Base-by-base conservation (phyloP, 2,329 filamentous ascomycete species). In the Aspergillus brasiliensis region DNA sequence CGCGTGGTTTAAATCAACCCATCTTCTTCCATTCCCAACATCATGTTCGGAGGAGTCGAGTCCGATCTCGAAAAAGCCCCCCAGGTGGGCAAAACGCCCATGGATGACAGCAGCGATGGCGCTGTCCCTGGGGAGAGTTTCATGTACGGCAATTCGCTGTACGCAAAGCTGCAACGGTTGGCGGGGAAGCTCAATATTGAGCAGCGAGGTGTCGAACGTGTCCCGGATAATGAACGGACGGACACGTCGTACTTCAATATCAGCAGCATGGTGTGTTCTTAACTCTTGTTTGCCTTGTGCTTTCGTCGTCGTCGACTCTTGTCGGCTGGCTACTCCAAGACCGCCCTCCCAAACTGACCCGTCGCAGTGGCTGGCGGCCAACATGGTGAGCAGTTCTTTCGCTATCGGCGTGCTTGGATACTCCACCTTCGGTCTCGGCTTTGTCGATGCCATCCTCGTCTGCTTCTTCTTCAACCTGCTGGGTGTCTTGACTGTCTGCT, bases 391-490 rank as follows among this genome's bases (percentile, higher is more conserved):
- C 51, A 88, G 86, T 23, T 88, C 88, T 13, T 91, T 92, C 69
- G 89, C 91, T 51, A 88, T 92, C 58, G 91, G 90, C 48, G 85
- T 90, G 17, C 83, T 90, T 5, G 88, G 85, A 1, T 82, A 86
- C n/a, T 83, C 86, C 8, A 76, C 91, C 23, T 93, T 91, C 75
- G 75, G 76, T 8, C 82, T 94, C 8, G 89, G 90, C 8, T 92
- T 91, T 65, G 80, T 88, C 51, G 91, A 94, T 69, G 86, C 88
- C 7, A 85, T 90, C 34, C 77, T 94, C 48, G 84, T 87, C 31
- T 88, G 90, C 60, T 74, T 94, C 55, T 91, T 92, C 77, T 85
- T 93, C 79, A 93, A 92, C 68, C 71, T 91, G 4, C 78, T 94
- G 8, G 89, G 88, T n/a, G 83, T 89, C 51, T 70, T 88, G 51